phyloP scores from a whole-genome alignment of 2,329 filamentous ascomycete genomes.

The Cladosporium sp. region DNA sequence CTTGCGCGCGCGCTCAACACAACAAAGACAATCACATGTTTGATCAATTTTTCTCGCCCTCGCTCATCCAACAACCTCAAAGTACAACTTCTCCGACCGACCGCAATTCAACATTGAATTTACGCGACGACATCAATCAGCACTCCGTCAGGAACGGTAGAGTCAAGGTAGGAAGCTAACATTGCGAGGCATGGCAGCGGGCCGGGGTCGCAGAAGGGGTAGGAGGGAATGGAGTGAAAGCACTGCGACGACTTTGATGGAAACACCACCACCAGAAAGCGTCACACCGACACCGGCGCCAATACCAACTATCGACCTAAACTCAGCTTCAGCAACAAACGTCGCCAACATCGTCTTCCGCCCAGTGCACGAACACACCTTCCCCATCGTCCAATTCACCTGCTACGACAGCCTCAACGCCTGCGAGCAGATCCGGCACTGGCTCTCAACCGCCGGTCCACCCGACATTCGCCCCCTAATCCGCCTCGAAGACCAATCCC shows the following conservation, averaged over 20 bases:
- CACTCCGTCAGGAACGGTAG: too few relatives aligned
- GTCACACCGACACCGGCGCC: background rate
- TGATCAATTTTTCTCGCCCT: too few relatives aligned
- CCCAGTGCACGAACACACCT: slow-evolving; percentile 7
- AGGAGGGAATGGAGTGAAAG: too few relatives aligned
- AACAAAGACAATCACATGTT: too few relatives aligned
- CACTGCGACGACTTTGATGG: background rate
- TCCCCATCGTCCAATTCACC: slow-evolving; percentile 16
- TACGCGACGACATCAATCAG: too few relatives aligned
- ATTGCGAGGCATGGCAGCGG: too few relatives aligned
- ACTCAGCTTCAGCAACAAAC: slow-evolving; percentile 2
- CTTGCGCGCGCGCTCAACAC: too few relatives aligned
- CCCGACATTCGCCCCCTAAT: slow-evolving; percentile 8
- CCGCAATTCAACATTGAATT: too few relatives aligned
- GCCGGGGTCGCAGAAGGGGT: too few relatives aligned
- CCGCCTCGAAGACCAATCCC: slow-evolving; percentile 18
- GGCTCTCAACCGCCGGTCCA: background rate
- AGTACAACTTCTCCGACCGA: too few relatives aligned
- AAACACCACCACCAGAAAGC: background rate
- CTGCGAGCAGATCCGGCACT: slow-evolving; percentile 9
- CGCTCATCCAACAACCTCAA: too few relatives aligned
- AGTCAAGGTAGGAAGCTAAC: too few relatives aligned
- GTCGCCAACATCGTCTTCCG: slow-evolving; percentile 3
- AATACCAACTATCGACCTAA: background rate
- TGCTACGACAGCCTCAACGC: slow-evolving; percentile 9